A percentile compares a stretch with the other conserved stretches of the same genome.
phyloP scores from a whole-genome alignment of 2,329 filamentous ascomycete genomes.

The Trichoderma sp. region DNA sequence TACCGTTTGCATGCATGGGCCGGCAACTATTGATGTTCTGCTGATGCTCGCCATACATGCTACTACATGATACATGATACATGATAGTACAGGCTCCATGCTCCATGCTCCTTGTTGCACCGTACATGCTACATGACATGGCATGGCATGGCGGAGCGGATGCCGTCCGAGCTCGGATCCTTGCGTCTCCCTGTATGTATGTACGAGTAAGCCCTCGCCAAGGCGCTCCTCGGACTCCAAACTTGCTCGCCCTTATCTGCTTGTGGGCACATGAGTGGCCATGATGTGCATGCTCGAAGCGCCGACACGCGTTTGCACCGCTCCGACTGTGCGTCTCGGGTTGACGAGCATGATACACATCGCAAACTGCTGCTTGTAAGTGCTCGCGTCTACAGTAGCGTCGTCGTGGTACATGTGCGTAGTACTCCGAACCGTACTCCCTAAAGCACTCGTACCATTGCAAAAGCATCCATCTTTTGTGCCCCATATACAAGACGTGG shows the following conservation, averaged over 20 bases:
- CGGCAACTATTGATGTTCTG: conserved; percentile 1
- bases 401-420: neutral
- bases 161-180: conserved; percentile 12
- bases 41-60: conserved; percentile 13
- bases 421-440: neutral
- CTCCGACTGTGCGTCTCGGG: neutral
- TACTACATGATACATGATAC: neutral
- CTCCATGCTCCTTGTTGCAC: neutral
- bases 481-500: neutral
- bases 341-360: neutral
- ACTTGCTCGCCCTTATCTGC: neutral
- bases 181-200: neutral
- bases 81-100: neutral
- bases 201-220: conserved; percentile 7
- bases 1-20: conserved; percentile 10
- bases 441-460: neutral
- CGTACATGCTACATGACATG: conserved; percentile 8
- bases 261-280: neutral
- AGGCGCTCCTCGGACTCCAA: neutral
- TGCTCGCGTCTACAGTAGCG: neutral
- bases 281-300: conserved; percentile 1
- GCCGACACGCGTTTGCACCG: neutral
- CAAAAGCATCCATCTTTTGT: neutral
- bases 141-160: conserved; percentile 6
- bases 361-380: neutral